phyloP scores from a whole-genome alignment of 2,329 filamentous ascomycete genomes.

The Cadophora malorum region DNA sequence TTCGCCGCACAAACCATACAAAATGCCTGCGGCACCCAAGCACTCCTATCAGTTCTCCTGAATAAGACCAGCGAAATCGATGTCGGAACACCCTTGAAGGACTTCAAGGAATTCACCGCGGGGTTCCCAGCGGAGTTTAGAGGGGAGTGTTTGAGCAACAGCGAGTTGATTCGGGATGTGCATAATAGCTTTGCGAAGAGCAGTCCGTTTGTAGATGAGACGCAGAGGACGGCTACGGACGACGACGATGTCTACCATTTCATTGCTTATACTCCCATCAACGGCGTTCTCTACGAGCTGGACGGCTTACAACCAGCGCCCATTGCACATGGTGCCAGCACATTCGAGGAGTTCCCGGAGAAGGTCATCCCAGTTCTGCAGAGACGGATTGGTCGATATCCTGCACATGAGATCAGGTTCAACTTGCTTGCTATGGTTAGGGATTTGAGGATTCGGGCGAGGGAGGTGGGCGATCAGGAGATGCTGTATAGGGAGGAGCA shows the following conservation, averaged over 20 bases:
- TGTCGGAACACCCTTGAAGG: conserved; percentile 64
- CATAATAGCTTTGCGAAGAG: conserved; percentile 78
- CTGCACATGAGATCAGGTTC: conserved; percentile 87
- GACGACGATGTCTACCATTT: conserved; percentile 97
- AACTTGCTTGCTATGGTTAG: conserved; percentile 92
- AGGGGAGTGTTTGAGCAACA: conserved; percentile 75
- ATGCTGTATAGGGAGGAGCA: conserved; percentile 78
- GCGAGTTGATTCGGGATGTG: conserved; percentile 62
- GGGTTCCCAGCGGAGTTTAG: conserved; percentile 71
- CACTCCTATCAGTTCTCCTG: conserved; percentile 86
- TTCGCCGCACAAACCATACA: conserved; percentile 98
- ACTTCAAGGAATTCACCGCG: conserved; percentile 75
- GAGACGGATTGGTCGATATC: conserved; percentile 83
- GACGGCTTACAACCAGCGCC: conserved; percentile 93
- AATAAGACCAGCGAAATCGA: conserved; percentile 75
- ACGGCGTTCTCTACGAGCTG: conserved; percentile 86
- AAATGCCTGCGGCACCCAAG: conserved; percentile 97
- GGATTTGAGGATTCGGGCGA: conserved; percentile 78
- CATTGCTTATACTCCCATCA: conserved; percentile 87
- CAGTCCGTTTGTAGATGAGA: conserved; percentile 93
- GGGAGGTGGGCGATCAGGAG: conserved; percentile 83
- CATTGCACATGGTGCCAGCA: conserved; percentile 83
- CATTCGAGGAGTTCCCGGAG: conserved; percentile 72
- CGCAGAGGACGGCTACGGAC: conserved; percentile 70
- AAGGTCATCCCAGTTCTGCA: conserved; percentile 89